Percentiles rank a stretch among this genome's conserved stretches.
phyloP scores from a whole-genome alignment of 2,329 filamentous ascomycete species.

The Botrytis pseudocinerea region DNA sequence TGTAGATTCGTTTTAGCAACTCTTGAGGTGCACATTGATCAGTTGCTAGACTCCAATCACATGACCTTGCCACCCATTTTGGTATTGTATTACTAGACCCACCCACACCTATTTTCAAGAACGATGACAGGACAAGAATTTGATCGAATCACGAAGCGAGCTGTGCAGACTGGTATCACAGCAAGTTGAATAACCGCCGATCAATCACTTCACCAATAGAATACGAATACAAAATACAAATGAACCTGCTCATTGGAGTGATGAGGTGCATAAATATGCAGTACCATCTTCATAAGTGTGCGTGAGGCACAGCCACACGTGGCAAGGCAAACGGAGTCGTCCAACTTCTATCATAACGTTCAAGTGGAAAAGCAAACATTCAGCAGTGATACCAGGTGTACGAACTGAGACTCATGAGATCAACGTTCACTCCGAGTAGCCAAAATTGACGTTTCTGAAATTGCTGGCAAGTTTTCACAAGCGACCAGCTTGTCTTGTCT shows the following conservation, averaged over 20 bases:
- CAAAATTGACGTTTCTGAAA: neutral
- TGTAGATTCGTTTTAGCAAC: neutral
- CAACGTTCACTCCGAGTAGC: neutral
- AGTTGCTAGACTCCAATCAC: neutral
- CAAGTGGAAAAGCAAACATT: constrained; percentile 5
- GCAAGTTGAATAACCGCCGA: neutral
- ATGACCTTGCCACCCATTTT: neutral
- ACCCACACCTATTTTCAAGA: neutral
- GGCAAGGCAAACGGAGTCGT: constrained; percentile 6
- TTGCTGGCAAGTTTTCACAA: neutral
- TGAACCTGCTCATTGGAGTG: constrained; percentile 1
- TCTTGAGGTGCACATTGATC: neutral
- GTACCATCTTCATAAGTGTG: constrained; percentile 2
- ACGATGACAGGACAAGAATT: neutral
- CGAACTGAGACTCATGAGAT: neutral
- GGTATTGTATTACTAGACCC: neutral
- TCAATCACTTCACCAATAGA: neutral
- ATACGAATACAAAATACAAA: neutral
- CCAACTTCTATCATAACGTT: neutral
- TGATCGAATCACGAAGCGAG: constrained; percentile 7
- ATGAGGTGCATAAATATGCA: constrained; percentile 11
- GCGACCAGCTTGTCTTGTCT: neutral
- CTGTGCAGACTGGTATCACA: neutral
- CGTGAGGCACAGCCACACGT: constrained; percentile 18
- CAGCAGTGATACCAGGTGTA: neutral